These are phyloP conservation scores for Astrothelium macrocarpum DNA, from an alignment of 495 filamentous ascomycete species.

Conservation along the genomic window DNA sequence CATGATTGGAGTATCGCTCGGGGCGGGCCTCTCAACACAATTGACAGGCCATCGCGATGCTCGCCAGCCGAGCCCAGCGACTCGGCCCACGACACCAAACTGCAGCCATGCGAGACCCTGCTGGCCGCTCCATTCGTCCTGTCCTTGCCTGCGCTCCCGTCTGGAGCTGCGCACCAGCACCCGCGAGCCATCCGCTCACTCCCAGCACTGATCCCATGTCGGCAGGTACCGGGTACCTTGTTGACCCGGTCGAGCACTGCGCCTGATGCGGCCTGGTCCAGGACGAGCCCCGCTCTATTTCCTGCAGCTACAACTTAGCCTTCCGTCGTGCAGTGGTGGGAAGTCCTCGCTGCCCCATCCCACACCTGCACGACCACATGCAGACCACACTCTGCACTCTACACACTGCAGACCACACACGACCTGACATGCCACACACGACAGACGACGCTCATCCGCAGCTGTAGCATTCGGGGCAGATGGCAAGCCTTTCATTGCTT, in stretches of 20 bases:
- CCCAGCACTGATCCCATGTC: background rate
- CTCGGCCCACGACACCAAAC: background rate
- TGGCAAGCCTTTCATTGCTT: too few relatives aligned
- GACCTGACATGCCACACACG: too few relatives aligned
- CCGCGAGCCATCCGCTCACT: background rate
- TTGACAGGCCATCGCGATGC: background rate
- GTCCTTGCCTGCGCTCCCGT: background rate
- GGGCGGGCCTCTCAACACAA: slow-evolving; percentile 1
- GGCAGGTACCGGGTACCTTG: slow-evolving; percentile 3
- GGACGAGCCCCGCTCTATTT: slow-evolving; percentile 2
- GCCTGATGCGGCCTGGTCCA: background rate
- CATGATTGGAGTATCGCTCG: slow-evolving; percentile 4
- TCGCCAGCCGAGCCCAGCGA: background rate
- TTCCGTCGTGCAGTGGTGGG: background rate
- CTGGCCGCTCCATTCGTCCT: background rate
- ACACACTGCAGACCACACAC: too few relatives aligned
- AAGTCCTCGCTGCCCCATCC: background rate
- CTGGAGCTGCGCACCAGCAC: background rate
- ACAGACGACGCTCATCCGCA: background rate
- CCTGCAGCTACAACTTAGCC: slow-evolving; percentile 3
- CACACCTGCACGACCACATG: background rate
- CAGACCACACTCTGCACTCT: background rate
- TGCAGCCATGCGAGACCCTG: too few relatives aligned
- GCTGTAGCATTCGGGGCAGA: background rate
- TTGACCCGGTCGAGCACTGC: background rate